Conservation (phyloP, 306 rosid genomes). For the Cicer bijugum region DNA sequence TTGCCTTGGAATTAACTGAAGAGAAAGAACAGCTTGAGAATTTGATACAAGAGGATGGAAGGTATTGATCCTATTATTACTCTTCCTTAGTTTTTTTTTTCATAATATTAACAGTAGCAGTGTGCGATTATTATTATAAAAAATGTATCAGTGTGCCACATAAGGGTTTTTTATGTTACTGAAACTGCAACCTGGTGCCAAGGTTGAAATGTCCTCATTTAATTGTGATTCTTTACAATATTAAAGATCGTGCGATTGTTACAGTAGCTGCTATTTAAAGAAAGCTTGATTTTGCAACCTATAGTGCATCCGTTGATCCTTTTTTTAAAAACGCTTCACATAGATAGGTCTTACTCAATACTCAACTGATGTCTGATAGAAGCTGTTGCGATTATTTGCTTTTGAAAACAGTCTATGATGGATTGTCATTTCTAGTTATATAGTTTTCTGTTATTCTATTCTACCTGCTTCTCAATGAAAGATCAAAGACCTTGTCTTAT, state of each 20-base stretch:
- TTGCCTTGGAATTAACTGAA: constrained; percentile 81
- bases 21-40: constrained; percentile 66
- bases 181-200: not conserved
- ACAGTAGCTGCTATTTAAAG: not conserved
- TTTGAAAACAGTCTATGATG: constrained; percentile 20
- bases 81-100: not conserved
- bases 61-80: constrained; percentile 7
- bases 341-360: not conserved
- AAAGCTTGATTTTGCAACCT: not conserved
- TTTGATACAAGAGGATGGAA: constrained; percentile 55
- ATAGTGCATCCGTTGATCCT: not conserved
- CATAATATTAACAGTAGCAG: too few relatives aligned
- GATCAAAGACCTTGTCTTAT: not conserved
- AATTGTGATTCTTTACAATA: not conserved
- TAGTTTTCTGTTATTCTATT: not conserved
- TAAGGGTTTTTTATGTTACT: not conserved
- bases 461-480: constrained; percentile 6
- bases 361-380: not conserved
- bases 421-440: constrained; percentile 25
- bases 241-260: not conserved
- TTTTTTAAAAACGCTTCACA: not conserved
- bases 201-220: not conserved
- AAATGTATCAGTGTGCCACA: too few relatives aligned
- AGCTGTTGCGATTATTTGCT: constrained; percentile 5
- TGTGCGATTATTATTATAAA: too few relatives aligned